These are phyloP conservation scores for Teunomyces lycoperdinae DNA, from an alignment of 805 yeast genomes.

Conservation along the genomic window DNA sequence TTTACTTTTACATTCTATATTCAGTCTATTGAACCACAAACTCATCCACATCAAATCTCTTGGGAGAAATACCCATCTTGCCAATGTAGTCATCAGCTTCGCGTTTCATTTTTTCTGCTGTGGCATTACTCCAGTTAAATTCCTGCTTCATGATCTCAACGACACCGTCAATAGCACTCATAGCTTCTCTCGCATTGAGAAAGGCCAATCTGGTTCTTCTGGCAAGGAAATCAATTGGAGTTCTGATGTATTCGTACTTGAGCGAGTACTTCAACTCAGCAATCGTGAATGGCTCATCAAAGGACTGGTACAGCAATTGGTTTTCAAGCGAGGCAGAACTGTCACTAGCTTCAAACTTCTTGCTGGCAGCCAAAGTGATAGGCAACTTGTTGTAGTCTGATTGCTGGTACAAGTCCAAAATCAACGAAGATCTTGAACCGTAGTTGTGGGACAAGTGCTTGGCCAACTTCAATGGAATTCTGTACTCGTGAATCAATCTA, in stretches of 20 bases:
- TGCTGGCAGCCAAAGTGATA: constrained; percentile 51
- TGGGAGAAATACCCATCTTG: constrained; percentile 50
- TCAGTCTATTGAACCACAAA: constrained; percentile 14
- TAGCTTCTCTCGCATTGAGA: constrained; percentile 82
- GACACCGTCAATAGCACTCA: constrained; percentile 76
- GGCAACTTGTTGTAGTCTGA: constrained; percentile 61
- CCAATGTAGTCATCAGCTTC: constrained; percentile 59
- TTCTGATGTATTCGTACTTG: constrained; percentile 79
- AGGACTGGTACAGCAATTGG: constrained; percentile 46
- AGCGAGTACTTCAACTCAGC: constrained; percentile 86
- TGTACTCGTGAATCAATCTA: constrained; percentile 75
- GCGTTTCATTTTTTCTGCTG: constrained; percentile 50
- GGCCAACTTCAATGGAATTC: constrained; percentile 71
- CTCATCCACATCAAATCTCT: constrained; percentile 17
- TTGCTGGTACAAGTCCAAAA: constrained; percentile 54
- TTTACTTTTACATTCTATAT: neutral
- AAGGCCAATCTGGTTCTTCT: constrained; percentile 93
- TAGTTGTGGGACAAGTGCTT: constrained; percentile 81
- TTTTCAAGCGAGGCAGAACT: constrained; percentile 23
- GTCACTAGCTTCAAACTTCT: constrained; percentile 30
- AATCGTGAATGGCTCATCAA: constrained; percentile 81
- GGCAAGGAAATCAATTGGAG: constrained; percentile 85
- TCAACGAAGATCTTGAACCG: constrained; percentile 84
- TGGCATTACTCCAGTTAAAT: constrained; percentile 65
- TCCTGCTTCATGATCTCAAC: constrained; percentile 82